Evolutionary conservation across 805 yeast species (phyloP), one percentile per base, ranked within the genome.

Genomic region (Lachancea sp.): DNA sequence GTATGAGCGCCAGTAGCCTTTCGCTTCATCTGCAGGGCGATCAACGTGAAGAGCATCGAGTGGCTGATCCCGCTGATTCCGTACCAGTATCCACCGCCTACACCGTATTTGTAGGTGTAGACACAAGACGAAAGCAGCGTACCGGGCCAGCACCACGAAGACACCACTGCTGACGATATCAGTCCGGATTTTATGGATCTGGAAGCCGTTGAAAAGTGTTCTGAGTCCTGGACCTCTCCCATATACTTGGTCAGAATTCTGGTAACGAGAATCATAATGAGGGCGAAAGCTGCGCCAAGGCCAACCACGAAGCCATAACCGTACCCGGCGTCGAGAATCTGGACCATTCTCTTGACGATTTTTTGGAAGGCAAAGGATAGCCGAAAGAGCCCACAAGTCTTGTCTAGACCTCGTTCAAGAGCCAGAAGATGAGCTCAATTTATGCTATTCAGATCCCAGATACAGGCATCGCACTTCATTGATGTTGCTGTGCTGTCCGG

Each of bases 81-180:
- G 29, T 52, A 55, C 54, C 53, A 55, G 27, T 47, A 55, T 59
- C 95, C 95, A 9, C 88, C 75, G 12, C 93, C 95, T 6, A 55
- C 46, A n/a, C 59, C 59, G 26, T 50, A 46, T 12, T 29, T 33
- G 47, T 55, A 58, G 32, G 49, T 43, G 37, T 45, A 40, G 17
- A 36, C 40, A 22, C 53, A 39, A 22, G 56, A 46, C 50, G 36
- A 34, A 19, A 55, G 44, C 2, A 57, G 39, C 15, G 58, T 50
- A 12, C 53, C 48, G n/a, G 57, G 47, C 59, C 59, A 55, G n/a
- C 49, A 46, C 59, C 57, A 50, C 29, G 50, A 47, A 4, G 47
- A 44, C 9, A 72, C 74, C 3, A 68, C 69, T 11, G 74, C 69
- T 1, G 74, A 66, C 3, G 72, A 65, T 19, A 71, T 69, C 13